Percentiles rank a stretch among this genome's conserved stretches.
Evolutionary conservation across 495 filamentous ascomycete species (phyloP).

Genomic region (Daldinia caldariorum): DNA sequence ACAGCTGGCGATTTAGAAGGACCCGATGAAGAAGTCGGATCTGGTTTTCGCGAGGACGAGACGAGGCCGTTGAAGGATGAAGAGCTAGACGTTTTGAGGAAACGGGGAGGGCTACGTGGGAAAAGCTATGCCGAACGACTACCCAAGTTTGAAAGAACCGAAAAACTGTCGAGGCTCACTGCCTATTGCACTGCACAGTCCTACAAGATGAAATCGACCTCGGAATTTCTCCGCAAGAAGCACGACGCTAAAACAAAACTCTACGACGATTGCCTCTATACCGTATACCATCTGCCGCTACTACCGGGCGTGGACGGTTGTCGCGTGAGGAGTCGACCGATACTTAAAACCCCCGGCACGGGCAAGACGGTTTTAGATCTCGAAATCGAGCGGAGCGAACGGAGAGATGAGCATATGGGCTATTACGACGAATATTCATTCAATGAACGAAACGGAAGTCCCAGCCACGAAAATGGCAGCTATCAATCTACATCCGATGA

Average conservation of each 20-base stretch:
- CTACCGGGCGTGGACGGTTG: constrained; percentile 87
- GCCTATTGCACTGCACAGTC: constrained; percentile 97
- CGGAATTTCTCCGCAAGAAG: constrained; percentile 84
- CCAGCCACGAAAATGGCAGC: constrained; percentile 27
- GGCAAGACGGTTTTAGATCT: constrained; percentile 89
- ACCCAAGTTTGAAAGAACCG: constrained; percentile 85
- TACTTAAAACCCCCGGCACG: constrained; percentile 90
- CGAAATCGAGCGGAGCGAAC: constrained; percentile 94
- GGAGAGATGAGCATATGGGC: constrained; percentile 87
- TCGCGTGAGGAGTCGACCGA: constrained; percentile 85
- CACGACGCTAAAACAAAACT: constrained; percentile 96
- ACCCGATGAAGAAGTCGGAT: constrained; percentile 58
- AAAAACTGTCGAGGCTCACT: constrained; percentile 89
- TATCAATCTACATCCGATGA: constrained; percentile 27
- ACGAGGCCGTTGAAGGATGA: constrained; percentile 78
- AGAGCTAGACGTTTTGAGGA: constrained; percentile 72
- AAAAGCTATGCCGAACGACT: constrained; percentile 96
- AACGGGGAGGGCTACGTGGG: constrained; percentile 71
- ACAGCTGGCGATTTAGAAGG: constrained; percentile 69
- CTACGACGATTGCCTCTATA: constrained; percentile 99
- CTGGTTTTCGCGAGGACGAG: constrained; percentile 65
- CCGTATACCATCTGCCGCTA: constrained; percentile 91
- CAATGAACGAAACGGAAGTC: constrained; percentile 36
- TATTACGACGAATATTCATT: constrained; percentile 64
- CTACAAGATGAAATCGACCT: constrained; percentile 85